Evolutionary conservation across 148 eudicot species (phyloP).

Genomic region (Chenopodium quinoa): DNA sequence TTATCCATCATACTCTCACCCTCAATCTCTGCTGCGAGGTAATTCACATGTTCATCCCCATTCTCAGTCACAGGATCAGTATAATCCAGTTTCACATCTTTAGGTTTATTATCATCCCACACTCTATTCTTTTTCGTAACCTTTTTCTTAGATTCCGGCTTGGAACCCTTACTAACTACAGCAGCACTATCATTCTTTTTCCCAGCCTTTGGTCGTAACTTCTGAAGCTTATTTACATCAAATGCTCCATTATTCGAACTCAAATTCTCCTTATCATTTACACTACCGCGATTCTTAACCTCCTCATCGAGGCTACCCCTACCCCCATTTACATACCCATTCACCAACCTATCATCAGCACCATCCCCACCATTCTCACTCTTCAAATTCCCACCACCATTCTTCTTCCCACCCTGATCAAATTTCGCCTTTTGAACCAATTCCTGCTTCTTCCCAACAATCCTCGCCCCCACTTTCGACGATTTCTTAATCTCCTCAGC

Average conservation of each 20-base stretch:
- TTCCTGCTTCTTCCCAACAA: constrained; percentile 57
- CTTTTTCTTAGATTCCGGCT: constrained; percentile 72
- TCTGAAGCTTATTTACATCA: constrained; percentile 88
- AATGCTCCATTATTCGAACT: constrained; percentile 65
- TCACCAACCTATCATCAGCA: constrained; percentile 37
- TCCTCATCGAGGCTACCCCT: constrained; percentile 21
- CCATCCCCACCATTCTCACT: constrained; percentile 56
- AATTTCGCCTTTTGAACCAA: constrained; percentile 48
- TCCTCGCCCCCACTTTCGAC: constrained; percentile 57
- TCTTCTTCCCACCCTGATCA: constrained; percentile 66
- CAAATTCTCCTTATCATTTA: constrained; percentile 61
- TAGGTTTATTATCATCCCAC: constrained; percentile 76
- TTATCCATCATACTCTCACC: constrained; percentile 98
- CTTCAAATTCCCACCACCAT: constrained; percentile 52
- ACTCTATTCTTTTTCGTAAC: constrained; percentile 82
- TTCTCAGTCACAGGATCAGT: constrained; percentile 75
- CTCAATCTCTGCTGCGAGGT: constrained; percentile 40
- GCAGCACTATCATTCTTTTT: constrained; percentile 63
- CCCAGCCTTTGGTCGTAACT: constrained; percentile 64
- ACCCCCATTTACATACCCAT: constrained; percentile 53
- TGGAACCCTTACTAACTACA: constrained; percentile 49
- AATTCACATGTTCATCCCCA: constrained; percentile 46
- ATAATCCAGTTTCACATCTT: constrained; percentile 69
- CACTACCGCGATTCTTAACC: constrained; percentile 31
- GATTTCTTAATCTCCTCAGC: constrained; percentile 83